phyloP scores from a whole-genome alignment of 164 flowering plant species.

The Chimonanthus praecox region DNA sequence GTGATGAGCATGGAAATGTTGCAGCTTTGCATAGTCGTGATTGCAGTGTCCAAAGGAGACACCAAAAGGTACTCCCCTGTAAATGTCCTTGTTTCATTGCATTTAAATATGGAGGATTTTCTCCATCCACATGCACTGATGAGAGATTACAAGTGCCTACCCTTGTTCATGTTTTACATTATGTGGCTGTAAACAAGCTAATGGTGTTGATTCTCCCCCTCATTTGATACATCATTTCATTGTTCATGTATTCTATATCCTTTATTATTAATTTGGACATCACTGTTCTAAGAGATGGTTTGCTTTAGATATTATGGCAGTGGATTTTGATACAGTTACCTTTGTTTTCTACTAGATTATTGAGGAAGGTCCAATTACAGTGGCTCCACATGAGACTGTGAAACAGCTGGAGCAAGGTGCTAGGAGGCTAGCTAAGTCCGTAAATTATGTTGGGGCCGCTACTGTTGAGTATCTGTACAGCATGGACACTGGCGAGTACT shows the following conservation, averaged over 20 bases:
- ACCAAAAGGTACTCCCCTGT: constrained; percentile 66
- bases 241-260: not conserved
- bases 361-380: constrained; percentile 99
- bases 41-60: constrained; percentile 98
- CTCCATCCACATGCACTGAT: not conserved
- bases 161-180: too few relatives aligned
- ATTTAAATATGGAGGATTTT: not conserved
- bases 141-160: too few relatives aligned
- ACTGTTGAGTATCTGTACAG: constrained; percentile 98
- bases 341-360: constrained; percentile 54
- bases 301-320: not conserved
- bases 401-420: constrained; percentile 96
- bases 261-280: too few relatives aligned
- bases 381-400: constrained; percentile 78
- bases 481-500: constrained; percentile 99
- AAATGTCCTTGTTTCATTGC: not conserved
- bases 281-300: not conserved
- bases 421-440: constrained; percentile 92
- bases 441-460: constrained; percentile 96
- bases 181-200: too few relatives aligned
- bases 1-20: constrained; percentile 96
- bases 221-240: not conserved
- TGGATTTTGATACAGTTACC: not conserved
- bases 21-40: constrained; percentile 99
- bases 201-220: too few relatives aligned